Conservation (phyloP, 345 rosid genomes). For the Ceriops tagal region DNA sequence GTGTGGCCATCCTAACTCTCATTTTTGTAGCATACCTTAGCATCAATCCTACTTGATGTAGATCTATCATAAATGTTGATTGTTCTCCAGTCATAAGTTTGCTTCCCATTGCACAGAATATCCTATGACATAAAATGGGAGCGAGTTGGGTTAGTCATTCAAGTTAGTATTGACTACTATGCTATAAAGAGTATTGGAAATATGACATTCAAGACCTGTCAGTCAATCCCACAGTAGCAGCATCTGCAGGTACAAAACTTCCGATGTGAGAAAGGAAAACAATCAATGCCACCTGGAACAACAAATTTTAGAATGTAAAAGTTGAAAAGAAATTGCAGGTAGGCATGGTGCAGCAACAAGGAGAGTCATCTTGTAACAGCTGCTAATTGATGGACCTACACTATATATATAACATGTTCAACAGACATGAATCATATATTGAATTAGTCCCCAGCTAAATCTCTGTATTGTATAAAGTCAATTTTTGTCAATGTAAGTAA, state of each 20-base stretch:
- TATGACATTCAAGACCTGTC: constrained; percentile 55
- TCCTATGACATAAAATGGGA: constrained; percentile 43
- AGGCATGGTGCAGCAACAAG: background rate
- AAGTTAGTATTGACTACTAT: background rate
- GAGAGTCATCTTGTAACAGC: no score
- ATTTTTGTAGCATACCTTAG: constrained; percentile 48
- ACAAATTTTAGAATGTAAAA: constrained; percentile 1
- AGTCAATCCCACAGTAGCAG: constrained; percentile 91
- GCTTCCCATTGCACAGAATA: constrained; percentile 94
- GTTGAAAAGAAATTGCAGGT: background rate
- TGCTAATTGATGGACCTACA: no score
- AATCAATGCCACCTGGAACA: constrained; percentile 82
- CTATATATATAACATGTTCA: no score
- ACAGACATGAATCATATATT: no score
- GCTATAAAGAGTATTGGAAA: constrained; percentile 21
- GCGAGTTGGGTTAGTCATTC: constrained; percentile 12
- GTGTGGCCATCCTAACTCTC: background rate
- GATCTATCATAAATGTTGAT: constrained; percentile 95
- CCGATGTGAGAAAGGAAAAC: constrained; percentile 96
- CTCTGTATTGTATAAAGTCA: no score
- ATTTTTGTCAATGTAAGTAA: no score
- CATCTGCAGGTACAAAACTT: constrained; percentile 96
- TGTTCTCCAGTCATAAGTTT: constrained; percentile 87
- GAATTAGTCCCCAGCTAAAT: no score
- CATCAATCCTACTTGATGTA: constrained; percentile 98